Evolutionary conservation across 768 basidiomycete genomes (phyloP).

Genomic region (Sistotremastrum niveocremeum): DNA sequence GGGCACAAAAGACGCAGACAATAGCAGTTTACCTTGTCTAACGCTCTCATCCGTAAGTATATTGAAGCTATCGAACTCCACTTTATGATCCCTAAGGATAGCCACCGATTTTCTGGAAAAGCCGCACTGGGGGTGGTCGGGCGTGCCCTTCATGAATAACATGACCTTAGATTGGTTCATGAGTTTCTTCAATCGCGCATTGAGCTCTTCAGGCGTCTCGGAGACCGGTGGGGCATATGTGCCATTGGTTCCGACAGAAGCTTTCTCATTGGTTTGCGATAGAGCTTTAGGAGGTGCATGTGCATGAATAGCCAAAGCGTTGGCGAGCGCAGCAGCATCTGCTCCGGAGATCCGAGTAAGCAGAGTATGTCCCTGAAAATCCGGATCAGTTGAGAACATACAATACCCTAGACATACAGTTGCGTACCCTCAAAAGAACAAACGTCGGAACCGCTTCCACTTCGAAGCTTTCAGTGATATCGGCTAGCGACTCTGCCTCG

Average conservation of each 20-base stretch:
- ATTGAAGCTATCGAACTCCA: slow-evolving; percentile 68
- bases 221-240: slow-evolving; percentile 22
- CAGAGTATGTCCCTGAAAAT: slow-evolving; percentile 70
- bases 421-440: slow-evolving; percentile 61
- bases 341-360: slow-evolving; percentile 70
- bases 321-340: slow-evolving; percentile 52
- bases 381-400: not conserved
- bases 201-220: slow-evolving; percentile 57
- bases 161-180: slow-evolving; percentile 75
- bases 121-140: slow-evolving; percentile 67
- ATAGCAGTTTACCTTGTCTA: slow-evolving; percentile 45
- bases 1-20: not conserved
- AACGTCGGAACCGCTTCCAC: slow-evolving; percentile 82
- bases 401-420: not conserved
- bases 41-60: slow-evolving; percentile 73
- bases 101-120: slow-evolving; percentile 68
- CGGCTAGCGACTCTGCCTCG: slow-evolving; percentile 66
- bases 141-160: slow-evolving; percentile 85
- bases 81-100: slow-evolving; percentile 46
- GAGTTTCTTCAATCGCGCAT: slow-evolving; percentile 44
- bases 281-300: slow-evolving; percentile 13
- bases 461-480: slow-evolving; percentile 87
- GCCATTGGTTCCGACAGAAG: slow-evolving; percentile 32
- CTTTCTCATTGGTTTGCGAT: slow-evolving; percentile 9
- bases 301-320: slow-evolving; percentile 46